Base-by-base conservation (phyloP, 1,139 yeast genomes). In the Debaryomyces fabryi region DNA sequence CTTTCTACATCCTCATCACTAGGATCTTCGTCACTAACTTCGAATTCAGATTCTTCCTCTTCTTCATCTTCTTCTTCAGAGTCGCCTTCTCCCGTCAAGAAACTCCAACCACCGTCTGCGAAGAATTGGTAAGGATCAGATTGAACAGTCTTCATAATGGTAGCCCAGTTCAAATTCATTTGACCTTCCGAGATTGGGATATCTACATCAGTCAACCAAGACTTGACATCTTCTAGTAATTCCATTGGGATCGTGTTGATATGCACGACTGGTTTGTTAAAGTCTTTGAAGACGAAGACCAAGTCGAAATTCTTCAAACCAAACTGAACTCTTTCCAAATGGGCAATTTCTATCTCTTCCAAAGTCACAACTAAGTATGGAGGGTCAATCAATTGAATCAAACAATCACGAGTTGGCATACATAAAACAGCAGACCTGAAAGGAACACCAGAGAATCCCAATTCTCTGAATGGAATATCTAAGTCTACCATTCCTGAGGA, bases 361-460 rank as follows among this genome's bases (percentile, higher is more conserved):
- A 93, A 76, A 3, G 96, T 89, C 32, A 93, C 85, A 35, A 93
- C 98, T 65, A 92, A 73, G 64, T 92, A 95, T 42, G 99, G 99
- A 6, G 97, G 96, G 64, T 93, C 99, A 52, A 92, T 83, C 56
- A 95, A 79, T 72, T 92, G 98, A 45, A 93, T 88, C 59, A 93
- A 79, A 76, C 98, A 93, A 67, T 93, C 98, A 61, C 98, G 86
- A 0, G 99, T 91, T 32, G 99, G 99, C 83, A 93, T 89, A 79
- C 97, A 86, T 62, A 88, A 84, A 21, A 93, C 97, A 16, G 96
- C 88, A 7, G 97, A 88, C 62, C 99, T 82, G 69, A 87, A 88
- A 34, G 99, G 99, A 18, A 93, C 99, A 79, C 99, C 99, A 57
- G 85, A 90, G 80, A 93, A 93, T 27, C 98, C 99, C 49, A 95